Conservation (phyloP, 2,329 filamentous ascomycete species). For the Ceratocystis lukuohia region DNA sequence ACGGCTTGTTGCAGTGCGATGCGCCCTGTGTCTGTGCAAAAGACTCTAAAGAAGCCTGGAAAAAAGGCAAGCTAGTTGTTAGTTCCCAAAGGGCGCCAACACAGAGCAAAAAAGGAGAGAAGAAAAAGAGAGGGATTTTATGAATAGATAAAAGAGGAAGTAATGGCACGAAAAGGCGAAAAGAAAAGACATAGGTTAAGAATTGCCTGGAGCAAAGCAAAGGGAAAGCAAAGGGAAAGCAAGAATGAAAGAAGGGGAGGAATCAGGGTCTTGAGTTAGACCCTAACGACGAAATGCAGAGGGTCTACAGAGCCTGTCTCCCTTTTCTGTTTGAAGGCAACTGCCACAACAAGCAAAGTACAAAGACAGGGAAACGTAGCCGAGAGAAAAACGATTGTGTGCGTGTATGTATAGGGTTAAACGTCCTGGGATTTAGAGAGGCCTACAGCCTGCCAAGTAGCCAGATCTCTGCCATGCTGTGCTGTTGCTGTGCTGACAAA, state of each 20-base stretch:
- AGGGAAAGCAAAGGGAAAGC: neutral
- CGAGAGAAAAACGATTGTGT: neutral
- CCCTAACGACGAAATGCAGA: too few species aligned
- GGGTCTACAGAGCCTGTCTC: neutral
- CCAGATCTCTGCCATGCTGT: too few species aligned
- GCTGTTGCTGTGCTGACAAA: neutral
- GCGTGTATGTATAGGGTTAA: too few species aligned
- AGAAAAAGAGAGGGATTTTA: neutral
- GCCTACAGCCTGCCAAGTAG: too few species aligned
- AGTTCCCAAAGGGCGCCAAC: neutral
- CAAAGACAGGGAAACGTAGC: neutral
- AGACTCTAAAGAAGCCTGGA: neutral
- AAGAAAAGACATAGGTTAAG: neutral
- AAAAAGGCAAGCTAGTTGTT: neutral
- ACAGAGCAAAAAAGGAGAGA: neutral
- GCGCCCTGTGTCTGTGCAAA: neutral
- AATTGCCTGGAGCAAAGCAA: neutral
- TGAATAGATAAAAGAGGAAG: slow-evolving; percentile 1
- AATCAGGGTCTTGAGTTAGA: too few species aligned
- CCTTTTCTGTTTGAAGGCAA: neutral
- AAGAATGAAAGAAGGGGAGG: neutral
- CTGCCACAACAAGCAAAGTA: neutral
- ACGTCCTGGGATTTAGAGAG: too few species aligned
- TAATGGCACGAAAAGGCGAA: neutral
- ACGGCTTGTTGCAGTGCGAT: neutral